phyloP scores from a whole-genome alignment of 345 rosid species.

The Microthlaspi erraticum region DNA sequence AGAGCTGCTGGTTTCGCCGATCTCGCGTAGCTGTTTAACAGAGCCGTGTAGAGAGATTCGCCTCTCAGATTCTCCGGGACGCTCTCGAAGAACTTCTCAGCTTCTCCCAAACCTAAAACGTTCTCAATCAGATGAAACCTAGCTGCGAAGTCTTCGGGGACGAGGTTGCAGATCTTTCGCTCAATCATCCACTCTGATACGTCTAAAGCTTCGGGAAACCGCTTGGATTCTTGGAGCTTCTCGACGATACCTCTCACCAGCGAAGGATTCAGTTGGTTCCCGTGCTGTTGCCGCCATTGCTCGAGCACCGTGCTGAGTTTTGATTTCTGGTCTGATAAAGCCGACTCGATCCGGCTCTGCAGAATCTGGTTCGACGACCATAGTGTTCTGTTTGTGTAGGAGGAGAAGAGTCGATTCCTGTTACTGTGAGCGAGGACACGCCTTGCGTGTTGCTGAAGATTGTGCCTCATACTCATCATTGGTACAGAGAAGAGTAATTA shows the following conservation, averaged over 20 bases:
- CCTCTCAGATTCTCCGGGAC: background rate
- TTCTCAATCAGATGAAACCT: background rate
- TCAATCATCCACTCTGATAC: background rate
- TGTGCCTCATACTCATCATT: background rate
- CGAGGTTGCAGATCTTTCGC: background rate
- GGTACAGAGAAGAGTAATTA: too few species aligned
- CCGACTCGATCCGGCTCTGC: background rate
- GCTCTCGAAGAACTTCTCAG: slow-evolving; percentile 15
- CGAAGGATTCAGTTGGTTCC: background rate
- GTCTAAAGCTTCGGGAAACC: background rate
- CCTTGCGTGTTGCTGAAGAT: slow-evolving; percentile 16
- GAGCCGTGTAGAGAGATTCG: background rate
- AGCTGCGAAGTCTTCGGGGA: background rate
- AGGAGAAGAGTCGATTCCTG: slow-evolving; percentile 13
- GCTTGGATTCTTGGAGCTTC: background rate
- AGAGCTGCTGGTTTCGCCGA: background rate
- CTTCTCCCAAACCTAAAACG: too few species aligned
- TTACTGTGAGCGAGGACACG: slow-evolving; percentile 2
- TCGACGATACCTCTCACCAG: background rate
- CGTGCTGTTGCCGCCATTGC: slow-evolving; percentile 15
- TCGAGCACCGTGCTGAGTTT: slow-evolving; percentile 5
- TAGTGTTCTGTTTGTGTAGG: background rate
- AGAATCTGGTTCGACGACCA: background rate
- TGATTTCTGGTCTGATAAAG: background rate
- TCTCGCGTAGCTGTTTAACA: background rate